Evolutionary conservation across 2,329 filamentous ascomycete species (phyloP), one percentile per base, ranked within the genome.

Genomic region (Cladosporium sp.): DNA sequence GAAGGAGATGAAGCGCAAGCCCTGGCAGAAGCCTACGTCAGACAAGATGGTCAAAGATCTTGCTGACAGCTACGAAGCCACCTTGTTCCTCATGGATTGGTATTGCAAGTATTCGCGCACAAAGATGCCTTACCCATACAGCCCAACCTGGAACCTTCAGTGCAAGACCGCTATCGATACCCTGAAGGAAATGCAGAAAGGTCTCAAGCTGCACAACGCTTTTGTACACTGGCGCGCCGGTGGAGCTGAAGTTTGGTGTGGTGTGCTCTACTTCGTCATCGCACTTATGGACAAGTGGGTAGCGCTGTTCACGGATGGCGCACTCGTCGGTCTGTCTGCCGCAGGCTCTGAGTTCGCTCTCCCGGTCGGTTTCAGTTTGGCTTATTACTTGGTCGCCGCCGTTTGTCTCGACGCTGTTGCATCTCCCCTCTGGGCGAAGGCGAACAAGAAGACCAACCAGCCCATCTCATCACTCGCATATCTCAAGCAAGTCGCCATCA

Each of bases 171-270:
- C 78, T 8, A 67, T 82, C 20, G 77, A 81, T 60, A 80, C 76
- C 24, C 73, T 83, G 62, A 75, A 76, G 37, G 78, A 78, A 58
- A 76, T 78, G 3, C 79, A 82, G 59, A 81, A 81, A 61, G 81
- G 80, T 2, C 77, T 83, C 15, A 73, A 77, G 24, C 71, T 83
- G 15, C 81, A 83, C 66, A 83, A 80, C 61, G 78, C 79, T 1
- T 83, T 83, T 63, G 78, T 83, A 24, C 80, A 82, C 60, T 83
- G 80, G 79, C 77, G 81, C n/a, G 80, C 80, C 58, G 79, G 80
- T 5, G 79, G 78, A 36, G 74, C 80, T 57, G 80, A 83, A 58
- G 75, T 83, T 25, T 79, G 78, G 28, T 82, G 78, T 59, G 80
- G 79, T 25, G 71, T 83, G 19, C 67, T 82, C 2, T 82, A 81